phyloP scores from a whole-genome alignment of 2,329 filamentous ascomycete species.

The Ophiocordyceps unilateralis region DNA sequence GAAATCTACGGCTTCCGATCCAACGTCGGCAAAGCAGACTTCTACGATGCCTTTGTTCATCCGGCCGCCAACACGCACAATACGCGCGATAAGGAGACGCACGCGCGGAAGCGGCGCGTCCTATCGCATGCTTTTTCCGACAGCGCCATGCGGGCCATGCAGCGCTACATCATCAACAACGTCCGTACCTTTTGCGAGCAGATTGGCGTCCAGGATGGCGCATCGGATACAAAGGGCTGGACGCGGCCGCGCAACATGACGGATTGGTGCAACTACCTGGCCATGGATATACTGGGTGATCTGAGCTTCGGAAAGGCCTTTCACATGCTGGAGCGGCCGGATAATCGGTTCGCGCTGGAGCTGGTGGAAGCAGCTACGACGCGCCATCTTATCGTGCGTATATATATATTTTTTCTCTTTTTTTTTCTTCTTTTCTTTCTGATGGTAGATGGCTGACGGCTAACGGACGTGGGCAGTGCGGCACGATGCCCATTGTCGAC shows the following conservation, averaged over 20 bases:
- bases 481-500: conserved; percentile 53
- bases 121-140: conserved; percentile 58
- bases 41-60: conserved; percentile 58
- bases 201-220: conserved; percentile 25
- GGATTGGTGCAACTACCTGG: conserved; percentile 43
- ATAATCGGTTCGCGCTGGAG: conserved; percentile 49
- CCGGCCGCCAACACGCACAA: conserved; percentile 59
- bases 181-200: conserved; percentile 48
- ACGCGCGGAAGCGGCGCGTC: conserved; percentile 54
- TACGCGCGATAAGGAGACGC: conserved; percentile 47
- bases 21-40: conserved; percentile 50
- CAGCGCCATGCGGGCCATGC: conserved; percentile 47
- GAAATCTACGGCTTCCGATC: conserved; percentile 47
- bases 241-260: conserved; percentile 42
- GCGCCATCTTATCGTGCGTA: conserved; percentile 49
- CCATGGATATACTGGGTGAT: conserved; percentile 46
- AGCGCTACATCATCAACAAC: conserved; percentile 48
- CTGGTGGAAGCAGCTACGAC: conserved; percentile 52
- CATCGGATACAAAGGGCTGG: conserved; percentile 37
- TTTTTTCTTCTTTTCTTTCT: neutral
- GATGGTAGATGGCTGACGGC: too few relatives aligned
- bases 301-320: conserved; percentile 45
- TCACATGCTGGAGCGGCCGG: conserved; percentile 39
- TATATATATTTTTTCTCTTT: too few relatives aligned
- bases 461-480: too few relatives aligned